These are phyloP conservation scores for Boletellus ananiceps DNA, from an alignment of 768 basidiomycete genomes.

Conservation along the genomic window DNA sequence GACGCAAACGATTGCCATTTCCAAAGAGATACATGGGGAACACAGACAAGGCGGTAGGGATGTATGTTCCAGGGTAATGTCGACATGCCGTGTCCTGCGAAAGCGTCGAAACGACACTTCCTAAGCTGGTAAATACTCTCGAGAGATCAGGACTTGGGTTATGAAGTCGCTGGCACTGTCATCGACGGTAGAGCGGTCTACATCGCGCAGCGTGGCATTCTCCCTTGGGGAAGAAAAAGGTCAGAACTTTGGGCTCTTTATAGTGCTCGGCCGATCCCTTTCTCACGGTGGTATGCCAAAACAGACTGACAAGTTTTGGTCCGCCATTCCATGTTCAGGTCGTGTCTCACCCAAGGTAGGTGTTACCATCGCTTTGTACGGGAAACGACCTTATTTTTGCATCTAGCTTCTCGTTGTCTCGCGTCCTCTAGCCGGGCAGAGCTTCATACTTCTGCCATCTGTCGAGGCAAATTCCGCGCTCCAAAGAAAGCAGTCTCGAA, in stretches of 20 bases:
- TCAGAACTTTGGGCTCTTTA: conserved; percentile 14
- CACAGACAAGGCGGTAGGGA: background rate
- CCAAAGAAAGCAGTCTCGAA: conserved; percentile 40
- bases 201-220: conserved; percentile 67
- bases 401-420: conserved; percentile 35
- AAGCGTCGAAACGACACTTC: conserved; percentile 57
- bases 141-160: conserved; percentile 50
- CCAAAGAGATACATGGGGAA: background rate
- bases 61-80: conserved; percentile 51
- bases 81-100: conserved; percentile 59
- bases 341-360: conserved; percentile 22
- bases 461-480: conserved; percentile 35
- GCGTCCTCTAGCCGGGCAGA: conserved; percentile 39
- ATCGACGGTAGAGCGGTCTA: conserved; percentile 46
- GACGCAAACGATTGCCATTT: background rate
- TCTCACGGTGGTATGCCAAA: conserved; percentile 35
- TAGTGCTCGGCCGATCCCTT: conserved; percentile 16
- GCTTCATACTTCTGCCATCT: conserved; percentile 48
- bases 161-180: conserved; percentile 62
- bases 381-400: background rate
- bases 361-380: background rate
- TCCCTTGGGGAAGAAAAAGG: conserved; percentile 34
- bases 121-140: conserved; percentile 52
- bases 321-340: conserved; percentile 24
- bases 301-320: conserved; percentile 1